Evolutionary conservation across 805 yeast genomes (phyloP).

Genomic region (Sugiyamaella marilandica): DNA sequence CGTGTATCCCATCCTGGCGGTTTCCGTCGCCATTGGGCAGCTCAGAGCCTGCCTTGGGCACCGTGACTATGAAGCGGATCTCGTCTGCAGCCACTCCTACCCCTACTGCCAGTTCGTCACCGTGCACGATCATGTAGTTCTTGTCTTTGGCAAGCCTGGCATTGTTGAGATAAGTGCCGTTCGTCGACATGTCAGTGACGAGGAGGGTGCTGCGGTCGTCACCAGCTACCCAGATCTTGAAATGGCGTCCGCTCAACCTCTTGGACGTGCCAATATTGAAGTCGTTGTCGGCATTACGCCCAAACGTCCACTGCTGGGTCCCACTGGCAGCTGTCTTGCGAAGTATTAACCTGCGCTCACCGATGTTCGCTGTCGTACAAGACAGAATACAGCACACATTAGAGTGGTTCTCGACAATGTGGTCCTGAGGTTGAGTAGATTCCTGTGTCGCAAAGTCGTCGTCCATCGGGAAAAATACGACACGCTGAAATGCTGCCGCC

Average conservation of each 20-base stretch:
- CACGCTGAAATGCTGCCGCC: no score
- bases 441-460: constrained; percentile 9
- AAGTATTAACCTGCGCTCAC: constrained; percentile 3
- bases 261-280: constrained; percentile 66
- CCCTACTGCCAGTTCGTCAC: constrained; percentile 91
- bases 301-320: constrained; percentile 55
- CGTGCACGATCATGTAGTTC: constrained; percentile 78
- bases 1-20: constrained; percentile 49
- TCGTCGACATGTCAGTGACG: constrained; percentile 68
- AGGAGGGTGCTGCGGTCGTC: constrained; percentile 17
- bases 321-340: constrained; percentile 5
- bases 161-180: constrained; percentile 86
- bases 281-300: constrained; percentile 50
- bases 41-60: constrained; percentile 30
- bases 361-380: background rate
- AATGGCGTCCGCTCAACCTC: constrained; percentile 70
- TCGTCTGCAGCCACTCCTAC: constrained; percentile 74
- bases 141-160: constrained; percentile 66
- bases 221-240: constrained; percentile 49
- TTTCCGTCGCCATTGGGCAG: constrained; percentile 10
- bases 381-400: constrained; percentile 3
- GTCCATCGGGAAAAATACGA: background rate
- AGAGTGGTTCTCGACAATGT: background rate
- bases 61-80: constrained; percentile 43
- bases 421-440: constrained; percentile 7